phyloP scores from a whole-genome alignment of 176 grass and related monocot species.

The Carex scoparia region DNA sequence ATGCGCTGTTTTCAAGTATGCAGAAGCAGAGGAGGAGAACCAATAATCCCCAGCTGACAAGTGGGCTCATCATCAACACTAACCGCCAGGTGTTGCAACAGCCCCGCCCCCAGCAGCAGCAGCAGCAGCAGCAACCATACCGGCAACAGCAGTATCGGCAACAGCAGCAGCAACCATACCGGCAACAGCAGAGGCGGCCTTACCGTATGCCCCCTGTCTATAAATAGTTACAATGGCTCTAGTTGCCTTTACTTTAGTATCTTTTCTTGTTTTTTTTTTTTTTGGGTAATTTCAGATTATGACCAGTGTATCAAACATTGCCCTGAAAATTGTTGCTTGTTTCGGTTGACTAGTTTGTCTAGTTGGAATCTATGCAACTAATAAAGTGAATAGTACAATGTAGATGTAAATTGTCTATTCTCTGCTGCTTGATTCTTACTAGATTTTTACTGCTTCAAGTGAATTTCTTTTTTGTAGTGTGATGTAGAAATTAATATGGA shows the following conservation, averaged over 20 bases:
- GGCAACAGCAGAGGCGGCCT: neutral
- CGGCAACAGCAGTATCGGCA: neutral
- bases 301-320: neutral
- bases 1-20: conserved; percentile 75
- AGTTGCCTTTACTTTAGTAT: neutral
- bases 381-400: neutral
- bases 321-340: neutral
- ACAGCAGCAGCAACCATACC: conserved; percentile 21
- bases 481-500: neutral
- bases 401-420: neutral
- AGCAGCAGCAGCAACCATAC: conserved; percentile 20
- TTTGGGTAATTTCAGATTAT: neutral
- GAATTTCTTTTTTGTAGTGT: neutral
- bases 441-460: neutral
- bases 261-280: neutral
- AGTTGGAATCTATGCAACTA: neutral
- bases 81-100: conserved; percentile 35
- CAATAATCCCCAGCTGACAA: conserved; percentile 29
- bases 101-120: conserved; percentile 10
- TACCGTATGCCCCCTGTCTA: neutral
- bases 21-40: conserved; percentile 49
- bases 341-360: neutral
- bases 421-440: neutral
- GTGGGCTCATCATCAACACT: conserved; percentile 21
- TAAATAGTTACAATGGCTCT: neutral